Base-by-base conservation (phyloP, 805 yeast species). In the Ogataea zsoltii region DNA sequence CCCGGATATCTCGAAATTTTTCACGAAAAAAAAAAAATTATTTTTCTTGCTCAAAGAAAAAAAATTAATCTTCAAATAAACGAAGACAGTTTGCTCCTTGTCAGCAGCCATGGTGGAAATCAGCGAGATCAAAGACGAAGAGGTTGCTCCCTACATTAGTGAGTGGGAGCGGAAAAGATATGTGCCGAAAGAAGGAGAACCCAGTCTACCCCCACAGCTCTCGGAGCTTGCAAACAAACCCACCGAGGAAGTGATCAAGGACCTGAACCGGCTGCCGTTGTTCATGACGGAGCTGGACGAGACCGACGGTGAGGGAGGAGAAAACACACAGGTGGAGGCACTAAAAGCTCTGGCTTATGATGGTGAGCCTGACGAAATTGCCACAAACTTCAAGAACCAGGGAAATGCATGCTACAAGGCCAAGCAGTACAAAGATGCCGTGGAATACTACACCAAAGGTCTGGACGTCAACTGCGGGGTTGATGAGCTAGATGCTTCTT, bases 351-450 rank as follows among this genome's bases (percentile, higher is more conserved):
- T 94, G 55, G 96, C 95, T 0, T 90, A 88, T 60, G 99, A 94
- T 40, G 99, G 98, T 36, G 96, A 89, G 51, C 97, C 97, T 0
- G 83, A 85, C 57, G 99, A 94, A 60, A 72, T 90, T 29, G 97
- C 97, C 3, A 74, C 79, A 18, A 91, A 90, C 60, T 94, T 91
- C 71, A 89, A 90, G 52, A 83, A 79, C 49, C 97, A 92, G 62
- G 99, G 99, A 5, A 94, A 95, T 63, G 97, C 89, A 13, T 77
- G 87, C 47, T 94, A 76, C 68, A 83, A 80, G 62, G 70, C 70
- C 9, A 88, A 84, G 56, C 80, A 83, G 56, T 94, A 77, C 67
- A 75, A 78, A 45, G 80, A 80, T 51, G 99, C 99, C 0, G 71
- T 88, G 33, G 85, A 80, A 44, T 84, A 72, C 58, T 94, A 94